Base-by-base conservation (phyloP, 169 alveolate species). In the Plasmodium sp. region DNA sequence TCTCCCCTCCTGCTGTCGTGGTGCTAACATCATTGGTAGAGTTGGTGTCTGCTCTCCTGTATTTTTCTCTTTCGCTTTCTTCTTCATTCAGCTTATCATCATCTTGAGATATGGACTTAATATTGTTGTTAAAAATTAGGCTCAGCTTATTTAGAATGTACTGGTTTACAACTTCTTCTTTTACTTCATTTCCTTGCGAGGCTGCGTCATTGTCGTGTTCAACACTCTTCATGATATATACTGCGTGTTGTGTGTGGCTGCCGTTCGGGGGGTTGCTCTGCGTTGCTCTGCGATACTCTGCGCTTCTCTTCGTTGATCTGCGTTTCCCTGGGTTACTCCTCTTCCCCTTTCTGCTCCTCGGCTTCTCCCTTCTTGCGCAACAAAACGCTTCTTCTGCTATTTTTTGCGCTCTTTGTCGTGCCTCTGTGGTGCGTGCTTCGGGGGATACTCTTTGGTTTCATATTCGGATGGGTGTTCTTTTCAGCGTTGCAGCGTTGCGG, bases 121-220 rank as follows among this genome's bases (percentile, higher is more conserved):
- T 92, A 41, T 92, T 73, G 41, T 92, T 92, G 67, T 92, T 82
- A 73, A 92, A 92, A 81, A 92, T 81, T 82, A 92, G 73, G 41
- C 45, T 81, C 43, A 92, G 62, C 72, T 92, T 92, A 51, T 92
- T 81, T 48, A 92, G 41, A 33, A 92, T 81, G 77, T 83, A 92
- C 36, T 81, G 72, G 56, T 81, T 92, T 72, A 92, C 73, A 18
- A 31, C 92, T 71, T 92, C 92, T 22, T 92, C 91, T 2, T 45
- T 81, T 90, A 67, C 18, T 16, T 90, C 94, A 33, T 41, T 18
- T 56, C 80, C 83, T n/a, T 79, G 51, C 18, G 84, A 34, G 73
- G 54, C 56, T 43, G 85, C 74, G 80, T 51, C 75, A 27, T 36
- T 36, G 10, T 85, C 80, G 72, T 39, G n/a, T 72, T 71, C 92